These are phyloP conservation scores for Spirogloea muscicola DNA, from an alignment of 139 green algal species.

Conservation along the genomic window DNA sequence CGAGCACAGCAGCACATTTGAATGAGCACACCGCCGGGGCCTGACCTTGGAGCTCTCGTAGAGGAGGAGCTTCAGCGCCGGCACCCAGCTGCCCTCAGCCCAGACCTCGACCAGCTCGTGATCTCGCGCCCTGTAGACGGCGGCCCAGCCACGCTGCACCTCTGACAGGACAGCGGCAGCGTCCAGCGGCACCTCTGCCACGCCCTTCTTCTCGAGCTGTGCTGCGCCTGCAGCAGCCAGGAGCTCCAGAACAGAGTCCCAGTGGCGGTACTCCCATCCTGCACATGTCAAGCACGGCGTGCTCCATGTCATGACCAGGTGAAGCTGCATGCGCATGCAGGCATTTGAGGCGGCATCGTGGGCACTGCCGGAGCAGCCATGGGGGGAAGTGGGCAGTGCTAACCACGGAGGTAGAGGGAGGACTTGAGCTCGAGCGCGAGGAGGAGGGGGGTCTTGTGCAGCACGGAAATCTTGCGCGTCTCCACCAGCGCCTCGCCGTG, in stretches of 20 bases:
- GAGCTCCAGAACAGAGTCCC: slow-evolving; percentile 25
- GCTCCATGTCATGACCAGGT: no score
- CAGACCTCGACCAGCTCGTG: slow-evolving; percentile 41
- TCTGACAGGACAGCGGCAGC: background rate
- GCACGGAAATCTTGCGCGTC: slow-evolving; percentile 10
- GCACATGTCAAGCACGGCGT: no score
- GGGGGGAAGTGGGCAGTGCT: no score
- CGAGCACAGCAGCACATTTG: no score
- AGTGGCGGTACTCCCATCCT: slow-evolving; percentile 44
- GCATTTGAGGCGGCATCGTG: no score
- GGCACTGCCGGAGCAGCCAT: no score
- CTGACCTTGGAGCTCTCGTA: slow-evolving; percentile 14
- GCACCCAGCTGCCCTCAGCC: slow-evolving; percentile 26
- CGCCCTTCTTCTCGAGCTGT: slow-evolving; percentile 11
- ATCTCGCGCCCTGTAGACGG: slow-evolving; percentile 2
- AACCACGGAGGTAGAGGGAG: slow-evolving; percentile 29
- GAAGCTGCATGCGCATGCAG: no score
- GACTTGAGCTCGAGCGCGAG: slow-evolving; percentile 41
- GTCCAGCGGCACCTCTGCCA: background rate
- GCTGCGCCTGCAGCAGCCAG: slow-evolving; percentile 4
- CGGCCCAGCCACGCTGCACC: slow-evolving; percentile 19
- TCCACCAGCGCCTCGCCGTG: background rate
- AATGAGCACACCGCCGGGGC: no score
- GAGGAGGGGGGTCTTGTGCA: slow-evolving; percentile 24
- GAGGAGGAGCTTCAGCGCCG: slow-evolving; percentile 22